Evolutionary conservation across 2,329 filamentous ascomycete species (phyloP), one percentile per base, ranked within the genome.

Genomic region (Rosellinia necatrix): DNA sequence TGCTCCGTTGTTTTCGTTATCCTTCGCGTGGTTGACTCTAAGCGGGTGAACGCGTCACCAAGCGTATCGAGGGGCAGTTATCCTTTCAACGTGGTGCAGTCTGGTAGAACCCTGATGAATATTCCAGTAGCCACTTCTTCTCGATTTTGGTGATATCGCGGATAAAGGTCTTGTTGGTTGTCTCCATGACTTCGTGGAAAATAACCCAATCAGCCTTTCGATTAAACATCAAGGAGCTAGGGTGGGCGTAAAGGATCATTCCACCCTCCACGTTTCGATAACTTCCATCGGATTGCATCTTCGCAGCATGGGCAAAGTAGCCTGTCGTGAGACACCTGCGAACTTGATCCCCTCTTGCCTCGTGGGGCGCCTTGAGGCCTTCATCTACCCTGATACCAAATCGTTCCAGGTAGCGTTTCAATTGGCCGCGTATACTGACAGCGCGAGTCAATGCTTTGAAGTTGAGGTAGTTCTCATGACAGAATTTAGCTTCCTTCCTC

Each of bases 161-260:
- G 66, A 99, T 96, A 70, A 88, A 97, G 0, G 84, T 92, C 79
- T 97, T 97, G 61, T 84, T 85, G 8, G 88, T 85, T 4, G 90
- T 96, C 76, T 97, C 91, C 80, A 96, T 85, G 32, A 96, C 85
- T 75, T 97, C 93, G 66, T 96, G 89, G 69, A 97, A 99, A 29
- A 99, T 83, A 8, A 97, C 92, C 92, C 93, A 97, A 62, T 97
- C 92, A 9, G 91, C 91, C 76, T 96, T 97, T 53, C 92, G 86
- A 72, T 96, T 96, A 78, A 97, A 97, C 86, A 97, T 91, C 64
- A 97, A 76, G 34, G 90, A 96, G 68, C 86, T 96, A 0, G 94
- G 94, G 74, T 99, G 94, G 19, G 92, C 91, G 76, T 96, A 84
- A 49, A 97, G 78, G 4, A 86, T 83, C 47, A 88, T 88, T 34